Percentiles rank a stretch among this genome's conserved stretches.
phyloP scores from a whole-genome alignment of 2,329 filamentous ascomycete species.

The Alternaria brassicicola region DNA sequence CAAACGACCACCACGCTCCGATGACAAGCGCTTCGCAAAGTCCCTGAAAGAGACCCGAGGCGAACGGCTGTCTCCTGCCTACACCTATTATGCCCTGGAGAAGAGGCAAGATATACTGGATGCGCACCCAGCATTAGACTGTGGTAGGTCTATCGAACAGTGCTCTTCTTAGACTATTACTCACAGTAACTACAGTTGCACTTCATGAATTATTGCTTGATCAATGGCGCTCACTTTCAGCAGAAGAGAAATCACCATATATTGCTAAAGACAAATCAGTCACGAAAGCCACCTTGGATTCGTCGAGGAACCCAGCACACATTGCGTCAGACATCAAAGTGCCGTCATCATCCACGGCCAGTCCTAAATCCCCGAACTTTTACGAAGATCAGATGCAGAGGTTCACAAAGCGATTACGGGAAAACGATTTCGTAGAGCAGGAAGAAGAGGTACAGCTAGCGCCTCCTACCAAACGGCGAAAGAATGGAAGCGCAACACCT shows the following conservation, averaged over 20 bases:
- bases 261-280: conserved; percentile 17
- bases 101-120: conserved; percentile 20
- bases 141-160: conserved; percentile 18
- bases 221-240: conserved; percentile 27
- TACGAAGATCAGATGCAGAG: conserved; percentile 29
- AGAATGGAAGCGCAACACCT: conserved; percentile 17
- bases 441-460: conserved; percentile 3
- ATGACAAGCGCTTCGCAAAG: conserved; percentile 21
- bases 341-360: conserved; percentile 31
- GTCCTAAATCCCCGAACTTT: conserved; percentile 32
- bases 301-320: conserved; percentile 2
- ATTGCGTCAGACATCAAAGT: conserved; percentile 11
- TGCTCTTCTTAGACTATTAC: background rate
- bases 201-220: conserved; percentile 21
- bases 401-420: conserved; percentile 28
- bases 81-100: conserved; percentile 25
- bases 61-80: conserved; percentile 19
- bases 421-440: conserved; percentile 7
- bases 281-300: conserved; percentile 5
- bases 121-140: conserved; percentile 17
- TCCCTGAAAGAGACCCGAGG: conserved; percentile 13
- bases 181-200: conserved; percentile 13
- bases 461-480: conserved; percentile 25
- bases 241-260: conserved; percentile 27
- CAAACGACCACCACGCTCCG: background rate